phyloP scores from a whole-genome alignment of 1,284 basidiomycete species.

The Cutaneotrichosporon cutaneum region DNA sequence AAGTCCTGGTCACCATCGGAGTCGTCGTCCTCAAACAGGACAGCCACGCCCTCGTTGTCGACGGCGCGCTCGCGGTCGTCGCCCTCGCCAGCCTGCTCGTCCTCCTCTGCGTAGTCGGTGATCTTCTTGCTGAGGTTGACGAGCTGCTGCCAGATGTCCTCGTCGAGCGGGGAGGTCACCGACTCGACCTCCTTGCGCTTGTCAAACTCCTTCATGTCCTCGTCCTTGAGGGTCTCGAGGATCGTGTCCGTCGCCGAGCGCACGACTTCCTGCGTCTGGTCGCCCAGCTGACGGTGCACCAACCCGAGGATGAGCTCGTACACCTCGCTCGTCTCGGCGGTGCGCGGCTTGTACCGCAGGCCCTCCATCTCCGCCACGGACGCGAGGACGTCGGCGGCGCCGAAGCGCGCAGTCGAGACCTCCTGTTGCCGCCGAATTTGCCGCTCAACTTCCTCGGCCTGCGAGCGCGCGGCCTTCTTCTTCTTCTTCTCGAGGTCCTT shows the following conservation, averaged over 20 bases:
- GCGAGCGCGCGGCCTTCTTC: constrained; percentile 66
- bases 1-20: constrained; percentile 72
- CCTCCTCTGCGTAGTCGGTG: constrained; percentile 89
- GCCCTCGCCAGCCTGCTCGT: constrained; percentile 71
- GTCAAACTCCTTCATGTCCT: constrained; percentile 91
- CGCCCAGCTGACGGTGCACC: constrained; percentile 80
- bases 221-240: constrained; percentile 86
- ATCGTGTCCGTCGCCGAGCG: constrained; percentile 90
- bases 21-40: constrained; percentile 95
- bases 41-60: constrained; percentile 81
- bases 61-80: constrained; percentile 58
- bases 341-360: constrained; percentile 85
- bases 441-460: constrained; percentile 54
- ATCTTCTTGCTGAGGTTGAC: constrained; percentile 90
- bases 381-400: constrained; percentile 79
- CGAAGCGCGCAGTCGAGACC: constrained; percentile 41
- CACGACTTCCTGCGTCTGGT: constrained; percentile 93
- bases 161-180: constrained; percentile 67
- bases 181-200: constrained; percentile 93
- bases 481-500: constrained; percentile 97
- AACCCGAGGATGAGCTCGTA: constrained; percentile 88
- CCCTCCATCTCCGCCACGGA: constrained; percentile 92
- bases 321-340: constrained; percentile 88
- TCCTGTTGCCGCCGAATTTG: constrained; percentile 49
- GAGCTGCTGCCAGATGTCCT: constrained; percentile 81